Conservation (phyloP, 2,329 filamentous ascomycete genomes). For the Fusarium globosum region DNA sequence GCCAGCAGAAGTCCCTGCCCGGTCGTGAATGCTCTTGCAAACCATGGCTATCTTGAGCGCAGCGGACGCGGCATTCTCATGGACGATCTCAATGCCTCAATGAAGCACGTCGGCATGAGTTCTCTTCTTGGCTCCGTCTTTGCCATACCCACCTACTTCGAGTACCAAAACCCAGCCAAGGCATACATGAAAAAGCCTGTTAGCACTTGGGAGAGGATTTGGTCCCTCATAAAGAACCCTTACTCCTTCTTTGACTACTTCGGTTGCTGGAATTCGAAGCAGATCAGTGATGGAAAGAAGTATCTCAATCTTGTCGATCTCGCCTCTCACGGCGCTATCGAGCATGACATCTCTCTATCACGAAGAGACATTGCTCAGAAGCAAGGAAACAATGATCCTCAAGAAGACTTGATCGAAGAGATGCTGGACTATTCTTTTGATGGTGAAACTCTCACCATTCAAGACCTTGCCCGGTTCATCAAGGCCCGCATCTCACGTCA, state of each 20-base stretch:
- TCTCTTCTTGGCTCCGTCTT: conserved; percentile 16
- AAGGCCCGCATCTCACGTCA: conserved; percentile 11
- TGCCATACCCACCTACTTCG: conserved; percentile 20
- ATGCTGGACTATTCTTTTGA: neutral
- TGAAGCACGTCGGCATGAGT: conserved; percentile 22
- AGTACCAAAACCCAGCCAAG: conserved; percentile 13
- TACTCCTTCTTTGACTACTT: conserved; percentile 20
- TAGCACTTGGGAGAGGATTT: conserved; percentile 9
- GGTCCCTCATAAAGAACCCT: conserved; percentile 11
- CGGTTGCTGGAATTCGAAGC: neutral
- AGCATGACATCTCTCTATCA: conserved; percentile 16
- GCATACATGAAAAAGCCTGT: neutral
- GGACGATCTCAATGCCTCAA: conserved; percentile 11
- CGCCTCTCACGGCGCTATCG: conserved; percentile 14
- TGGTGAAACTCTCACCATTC: neutral
- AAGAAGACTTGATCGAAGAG: neutral
- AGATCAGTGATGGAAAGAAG: neutral
- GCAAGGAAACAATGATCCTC: conserved; percentile 13
- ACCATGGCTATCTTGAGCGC: conserved; percentile 24
- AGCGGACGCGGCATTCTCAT: conserved; percentile 1
- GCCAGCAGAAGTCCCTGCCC: conserved; percentile 23
- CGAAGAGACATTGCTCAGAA: conserved; percentile 8
- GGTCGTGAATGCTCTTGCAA: conserved; percentile 17
- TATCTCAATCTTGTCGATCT: conserved; percentile 15
- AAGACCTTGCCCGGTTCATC: conserved; percentile 1